Evolutionary conservation across 2,329 filamentous ascomycete species (phyloP).

Genomic region (Fusarium pseudonygamai): DNA sequence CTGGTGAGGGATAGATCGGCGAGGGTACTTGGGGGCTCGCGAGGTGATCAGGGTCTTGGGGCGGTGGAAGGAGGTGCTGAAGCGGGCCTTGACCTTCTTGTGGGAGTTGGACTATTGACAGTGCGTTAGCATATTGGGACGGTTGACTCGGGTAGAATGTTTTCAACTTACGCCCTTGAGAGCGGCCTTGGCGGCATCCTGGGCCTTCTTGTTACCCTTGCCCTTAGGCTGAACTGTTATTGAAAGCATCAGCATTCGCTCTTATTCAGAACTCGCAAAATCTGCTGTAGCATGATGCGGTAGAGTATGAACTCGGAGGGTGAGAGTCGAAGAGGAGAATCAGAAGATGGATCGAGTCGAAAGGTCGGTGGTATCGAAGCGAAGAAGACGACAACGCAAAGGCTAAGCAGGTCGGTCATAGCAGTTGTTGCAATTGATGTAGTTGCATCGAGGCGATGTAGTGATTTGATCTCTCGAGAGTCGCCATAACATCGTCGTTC

Average conservation of each 20-base stretch:
- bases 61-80: conserved; percentile 94
- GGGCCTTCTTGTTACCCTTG: conserved; percentile 85
- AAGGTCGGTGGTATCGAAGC: conserved; percentile 17
- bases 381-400: background rate
- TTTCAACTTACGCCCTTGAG: conserved; percentile 86
- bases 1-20: conserved; percentile 90
- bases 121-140: background rate
- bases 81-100: conserved; percentile 93
- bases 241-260: conserved; percentile 76
- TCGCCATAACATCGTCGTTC: conserved; percentile 7
- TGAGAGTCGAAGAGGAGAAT: conserved; percentile 1
- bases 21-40: conserved; percentile 93
- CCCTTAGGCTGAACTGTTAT: conserved; percentile 70
- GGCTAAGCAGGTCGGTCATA: background rate
- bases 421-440: background rate
- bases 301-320: conserved; percentile 29
- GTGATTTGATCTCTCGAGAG: conserved; percentile 6
- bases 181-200: conserved; percentile 90
- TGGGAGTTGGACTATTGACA: conserved; percentile 59
- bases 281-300: conserved; percentile 76
- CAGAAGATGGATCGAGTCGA: conserved; percentile 11
- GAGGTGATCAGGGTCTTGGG: conserved; percentile 96
- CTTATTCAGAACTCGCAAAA: conserved; percentile 77
- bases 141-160: background rate
- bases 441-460: conserved; percentile 7